Evolutionary conservation across 805 yeast genomes (phyloP), one percentile per base, ranked within the genome.

Genomic region (Clavispora phyllophila): DNA sequence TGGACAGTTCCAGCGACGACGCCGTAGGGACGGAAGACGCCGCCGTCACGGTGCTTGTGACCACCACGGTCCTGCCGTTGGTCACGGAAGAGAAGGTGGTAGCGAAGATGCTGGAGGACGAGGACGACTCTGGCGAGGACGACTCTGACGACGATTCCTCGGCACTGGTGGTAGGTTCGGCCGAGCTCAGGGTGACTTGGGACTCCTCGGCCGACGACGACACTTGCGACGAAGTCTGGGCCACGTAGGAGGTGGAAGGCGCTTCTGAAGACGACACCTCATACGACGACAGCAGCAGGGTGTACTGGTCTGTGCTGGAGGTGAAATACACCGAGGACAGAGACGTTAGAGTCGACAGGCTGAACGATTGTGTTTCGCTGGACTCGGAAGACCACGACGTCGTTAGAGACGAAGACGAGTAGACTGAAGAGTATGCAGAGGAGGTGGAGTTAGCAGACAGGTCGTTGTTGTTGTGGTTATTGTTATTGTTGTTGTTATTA

Each of bases 31-130:
- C 42, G 13, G 59, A 37, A 27, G 57, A 48, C 12, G 68, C 49
- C 25, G 50, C 41, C 2, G 57, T 42, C 5, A 63, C 52, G 1
- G 75, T 70, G 23, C 55, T 54, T n/a, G 75, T 70, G 14, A 70
- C 72, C 25, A 67, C 48, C 2, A 69, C 58, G 2, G 73, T 68
- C 15, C 36, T 51, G 2, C 75, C 76, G 40, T 59, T 60, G 36
- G 60, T 63, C 2, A 60, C 67, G 1, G 72, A 63, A 5, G 55
- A 49, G 37, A 47, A 58, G 1, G 71, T 63, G 15, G 72, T 60
- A 5, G 35, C 41, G 15, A 44, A 26, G 13, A 29, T 34, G 18
- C 17, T 20, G 17, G 19, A n/a, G 19, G 22, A 15, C 13, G 19
- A 17, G 18, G 33, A 29, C 4, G 19, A 9, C 12, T 47, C 39